Evolutionary conservation across 2,329 filamentous ascomycete species (phyloP), one percentile per base, ranked within the genome.

Genomic region (Cladophialophora carrionii): DNA sequence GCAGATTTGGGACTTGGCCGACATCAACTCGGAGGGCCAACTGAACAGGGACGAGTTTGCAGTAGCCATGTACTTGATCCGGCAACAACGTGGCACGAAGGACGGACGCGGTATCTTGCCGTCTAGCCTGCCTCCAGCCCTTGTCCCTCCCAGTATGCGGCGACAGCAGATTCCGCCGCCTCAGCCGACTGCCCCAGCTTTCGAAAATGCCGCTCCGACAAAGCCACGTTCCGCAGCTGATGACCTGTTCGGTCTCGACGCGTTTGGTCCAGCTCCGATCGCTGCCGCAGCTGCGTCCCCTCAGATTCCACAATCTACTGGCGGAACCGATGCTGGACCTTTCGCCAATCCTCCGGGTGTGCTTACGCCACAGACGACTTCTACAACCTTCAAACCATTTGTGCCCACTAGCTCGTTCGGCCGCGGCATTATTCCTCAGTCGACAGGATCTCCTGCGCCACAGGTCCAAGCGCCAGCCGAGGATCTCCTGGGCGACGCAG

Each of bases 1-100:
- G 32, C 91, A 96, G 72, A 96, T 99, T 69, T 99, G 95, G 95
- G 95, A 99, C 76, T 85, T 99, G 32, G 90, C 95, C 14, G 95
- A 99, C 78, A 92, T 97, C 77, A 92, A 91, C 74, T 95, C 92
- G 7, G 90, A 93, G 71, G 95, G 95, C 10, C 88, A 90, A 63
- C 81, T 99, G 63, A 92, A 85, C 54, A 87, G 87, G 72, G 95
- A 99, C 71, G 93, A 96, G 72, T 99, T 99, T 75, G 92, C 95
- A 0, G 92, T 99, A 54, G 94, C 95, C 60, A 97, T 99, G 93
- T 96, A 96, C 75, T 83, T 99, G 57, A 97, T 99, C 72, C 87
- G 93, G 67, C 91, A 96, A 76, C 93, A 97, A 76, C 86, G 93
- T 61, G 90, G 85, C 69, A 89, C 88, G 68, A 87, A 87, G 63